These are phyloP conservation scores for Aspergillus sclerotiicarbonarius DNA, from an alignment of 495 filamentous ascomycete species.

Conservation along the genomic window DNA sequence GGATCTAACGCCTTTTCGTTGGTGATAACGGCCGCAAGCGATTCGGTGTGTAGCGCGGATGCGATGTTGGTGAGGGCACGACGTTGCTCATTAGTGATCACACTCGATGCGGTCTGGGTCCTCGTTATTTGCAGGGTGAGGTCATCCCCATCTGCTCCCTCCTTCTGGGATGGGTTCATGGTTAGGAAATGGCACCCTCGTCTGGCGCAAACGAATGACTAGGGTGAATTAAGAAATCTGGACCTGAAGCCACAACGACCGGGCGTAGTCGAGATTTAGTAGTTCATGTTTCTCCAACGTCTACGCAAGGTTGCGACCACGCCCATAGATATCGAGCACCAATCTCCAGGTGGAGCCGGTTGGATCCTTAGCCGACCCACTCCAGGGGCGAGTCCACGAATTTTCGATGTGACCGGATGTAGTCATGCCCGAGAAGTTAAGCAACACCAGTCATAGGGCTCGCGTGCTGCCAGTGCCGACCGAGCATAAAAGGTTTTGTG, in stretches of 20 bases:
- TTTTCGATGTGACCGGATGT: not conserved
- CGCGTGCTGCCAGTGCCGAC: not conserved
- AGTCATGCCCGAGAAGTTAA: not conserved
- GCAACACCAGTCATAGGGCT: not conserved
- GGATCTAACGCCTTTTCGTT: constrained; percentile 7
- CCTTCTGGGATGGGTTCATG: not conserved
- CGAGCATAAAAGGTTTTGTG: not conserved
- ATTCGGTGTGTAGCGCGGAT: not conserved
- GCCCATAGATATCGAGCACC: not conserved
- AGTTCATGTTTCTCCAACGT: not conserved
- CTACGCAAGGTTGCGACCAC: not conserved
- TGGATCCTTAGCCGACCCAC: not conserved
- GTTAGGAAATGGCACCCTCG: not conserved
- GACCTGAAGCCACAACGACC: not conserved
- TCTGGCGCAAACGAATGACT: not conserved
- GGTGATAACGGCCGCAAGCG: not conserved
- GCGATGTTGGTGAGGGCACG: not conserved
- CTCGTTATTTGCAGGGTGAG: not conserved
- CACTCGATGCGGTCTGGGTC: not conserved
- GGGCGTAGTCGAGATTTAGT: not conserved
- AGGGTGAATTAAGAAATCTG: not conserved
- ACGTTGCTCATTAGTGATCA: not conserved
- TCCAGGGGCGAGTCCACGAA: not conserved
- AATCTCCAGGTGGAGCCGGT: not conserved
- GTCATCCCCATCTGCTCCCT: not conserved